These are phyloP conservation scores for Coprinopsis strossmayeri DNA, from an alignment of 768 basidiomycete species.

Conservation along the genomic window DNA sequence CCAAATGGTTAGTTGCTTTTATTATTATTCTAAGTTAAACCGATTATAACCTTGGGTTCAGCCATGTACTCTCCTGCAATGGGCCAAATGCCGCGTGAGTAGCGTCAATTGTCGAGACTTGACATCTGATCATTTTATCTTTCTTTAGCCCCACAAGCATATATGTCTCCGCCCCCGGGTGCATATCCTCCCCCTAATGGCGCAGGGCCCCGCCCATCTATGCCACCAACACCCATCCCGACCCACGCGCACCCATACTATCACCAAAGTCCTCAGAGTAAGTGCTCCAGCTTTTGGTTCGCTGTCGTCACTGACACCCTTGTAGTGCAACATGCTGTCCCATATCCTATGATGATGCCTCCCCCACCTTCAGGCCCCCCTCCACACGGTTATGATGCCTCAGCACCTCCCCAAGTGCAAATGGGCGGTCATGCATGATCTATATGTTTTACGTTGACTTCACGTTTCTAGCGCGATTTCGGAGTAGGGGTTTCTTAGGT, in stretches of 20 bases:
- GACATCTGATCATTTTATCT: slow-evolving; percentile 10
- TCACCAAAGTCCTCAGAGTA: slow-evolving; percentile 78
- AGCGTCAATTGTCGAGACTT: neutral
- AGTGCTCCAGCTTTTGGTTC: slow-evolving; percentile 21
- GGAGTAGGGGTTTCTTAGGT: neutral
- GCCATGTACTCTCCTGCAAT: slow-evolving; percentile 84
- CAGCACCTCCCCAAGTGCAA: slow-evolving; percentile 59
- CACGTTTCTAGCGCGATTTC: neutral
- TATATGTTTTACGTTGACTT: too few species aligned
- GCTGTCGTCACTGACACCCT: slow-evolving; percentile 6
- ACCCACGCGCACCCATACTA: slow-evolving; percentile 83
- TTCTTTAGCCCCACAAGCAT: slow-evolving; percentile 56
- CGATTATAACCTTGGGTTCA: slow-evolving; percentile 16
- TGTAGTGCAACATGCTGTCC: slow-evolving; percentile 79
- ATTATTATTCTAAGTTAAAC: neutral
- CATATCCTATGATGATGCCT: slow-evolving; percentile 92
- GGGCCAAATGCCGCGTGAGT: slow-evolving; percentile 85
- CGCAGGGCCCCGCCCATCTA: slow-evolving; percentile 73
- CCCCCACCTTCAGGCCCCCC: slow-evolving; percentile 56
- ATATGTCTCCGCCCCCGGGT: slow-evolving; percentile 76
- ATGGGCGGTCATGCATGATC: slow-evolving; percentile 73
- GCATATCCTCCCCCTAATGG: slow-evolving; percentile 76
- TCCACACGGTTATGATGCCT: slow-evolving; percentile 71
- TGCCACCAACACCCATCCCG: slow-evolving; percentile 90
- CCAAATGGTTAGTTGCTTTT: slow-evolving; percentile 55